Base-by-base conservation (phyloP, 352 stramenopile genomes). In the Globisporangium rhizosaccharum region DNA sequence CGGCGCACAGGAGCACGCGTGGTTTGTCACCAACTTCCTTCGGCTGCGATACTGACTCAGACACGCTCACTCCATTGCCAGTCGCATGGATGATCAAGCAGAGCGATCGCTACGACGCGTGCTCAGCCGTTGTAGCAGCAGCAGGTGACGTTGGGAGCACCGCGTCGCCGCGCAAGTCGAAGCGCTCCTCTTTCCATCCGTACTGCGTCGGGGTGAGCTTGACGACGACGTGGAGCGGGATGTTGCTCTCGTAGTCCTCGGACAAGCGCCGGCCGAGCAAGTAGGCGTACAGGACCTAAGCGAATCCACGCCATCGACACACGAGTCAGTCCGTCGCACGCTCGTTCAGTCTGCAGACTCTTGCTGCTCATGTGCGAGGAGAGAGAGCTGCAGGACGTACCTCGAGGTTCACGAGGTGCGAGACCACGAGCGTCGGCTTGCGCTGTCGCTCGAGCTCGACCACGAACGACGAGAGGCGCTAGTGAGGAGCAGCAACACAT, bases 1-100 rank as follows among this genome's bases (percentile, higher is more conserved):
- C 23, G 51, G 30, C 14, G 2, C 9, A 5, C 57, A 89, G 79
- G 70, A 74, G 9, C 68, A 79, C 23, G 49, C 70, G 47, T 89
- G 77, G 77, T 86, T 89, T 58, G 63, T 87, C 45, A 84, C 71
- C 51, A 85, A 67, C 37, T 89, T 89, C 56, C 79, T 86, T 51
- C 76, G 73, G 0, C 65, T 86, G 18, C 75, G 75, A 8, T 73
- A 72, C 52, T 71, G 39, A 68, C 36, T 20, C 36, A 33, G 18
- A 20, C 28, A n/a, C 30, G 5, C 30, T n/a, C 28, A 8, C 49
- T 42, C 47, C 5, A n/a, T 1, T 51, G 14, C 26, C 15, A 20
- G 41, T 20, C 14, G 4, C 41, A 45, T 7, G 14, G 17, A n/a
- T 3, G 20, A 2, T n/a, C 33, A 12, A 45, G 41, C 41, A 45